phyloP scores from a whole-genome alignment of 2,329 filamentous ascomycete species.

The Amesomyces nigricolor region DNA sequence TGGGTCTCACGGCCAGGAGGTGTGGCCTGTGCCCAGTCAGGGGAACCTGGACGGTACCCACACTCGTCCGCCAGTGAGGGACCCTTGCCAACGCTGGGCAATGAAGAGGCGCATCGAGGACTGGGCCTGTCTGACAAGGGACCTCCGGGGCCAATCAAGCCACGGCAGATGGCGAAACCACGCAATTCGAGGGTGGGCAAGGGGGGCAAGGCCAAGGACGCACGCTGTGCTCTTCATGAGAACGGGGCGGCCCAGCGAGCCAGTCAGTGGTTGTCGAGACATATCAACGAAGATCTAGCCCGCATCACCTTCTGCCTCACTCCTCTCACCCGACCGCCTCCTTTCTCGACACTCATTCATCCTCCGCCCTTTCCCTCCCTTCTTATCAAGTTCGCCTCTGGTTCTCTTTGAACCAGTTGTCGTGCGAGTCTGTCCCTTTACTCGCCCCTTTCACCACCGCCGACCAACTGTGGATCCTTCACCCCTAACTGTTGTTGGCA shows the following conservation, averaged over 20 bases:
- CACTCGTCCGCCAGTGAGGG: slow-evolving; percentile 1
- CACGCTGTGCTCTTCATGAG: slow-evolving; percentile 14
- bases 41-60: slow-evolving; percentile 16
- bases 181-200: slow-evolving; percentile 23
- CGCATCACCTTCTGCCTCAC: slow-evolving; percentile 20
- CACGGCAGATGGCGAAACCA: slow-evolving; percentile 21
- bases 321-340: slow-evolving; percentile 18
- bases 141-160: slow-evolving; percentile 24
- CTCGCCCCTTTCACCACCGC: slow-evolving; percentile 8
- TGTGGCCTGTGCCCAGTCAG: slow-evolving; percentile 22
- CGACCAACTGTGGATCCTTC: slow-evolving; percentile 15
- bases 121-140: slow-evolving; percentile 25
- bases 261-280: slow-evolving; percentile 16
- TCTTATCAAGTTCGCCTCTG: slow-evolving; percentile 12
- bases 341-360: slow-evolving; percentile 27
- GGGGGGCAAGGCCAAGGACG: background rate
- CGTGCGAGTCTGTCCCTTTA: slow-evolving; percentile 14
- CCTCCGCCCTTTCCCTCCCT: slow-evolving; percentile 12
- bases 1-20: slow-evolving; percentile 9
- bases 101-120: slow-evolving; percentile 14
- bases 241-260: slow-evolving; percentile 24
- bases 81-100: slow-evolving; percentile 15
- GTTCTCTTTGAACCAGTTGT: slow-evolving; percentile 10
- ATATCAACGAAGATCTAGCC: slow-evolving; percentile 28
- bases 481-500: slow-evolving; percentile 13